Conservation (phyloP, 73 alveolate genomes). For the Paramecium bursaria region DNA sequence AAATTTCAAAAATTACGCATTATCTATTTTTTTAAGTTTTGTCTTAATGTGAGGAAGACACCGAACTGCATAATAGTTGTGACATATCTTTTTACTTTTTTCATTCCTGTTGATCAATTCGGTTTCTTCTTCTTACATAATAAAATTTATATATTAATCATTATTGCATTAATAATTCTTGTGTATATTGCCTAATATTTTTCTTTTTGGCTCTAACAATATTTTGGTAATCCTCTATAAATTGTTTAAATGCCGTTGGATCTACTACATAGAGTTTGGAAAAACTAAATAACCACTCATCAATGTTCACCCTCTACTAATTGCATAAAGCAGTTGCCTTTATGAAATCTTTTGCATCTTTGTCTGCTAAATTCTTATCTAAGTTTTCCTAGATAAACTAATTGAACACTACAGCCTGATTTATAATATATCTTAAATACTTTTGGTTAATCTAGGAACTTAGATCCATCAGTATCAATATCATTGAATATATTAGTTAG, state of each 20-base stretch:
- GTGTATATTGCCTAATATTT: too few species aligned
- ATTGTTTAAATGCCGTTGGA: conserved; percentile 53
- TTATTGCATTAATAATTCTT: too few species aligned
- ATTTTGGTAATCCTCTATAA: conserved; percentile 67
- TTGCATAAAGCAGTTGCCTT: conserved; percentile 65
- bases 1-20: too few species aligned
- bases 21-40: too few species aligned
- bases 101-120: too few species aligned
- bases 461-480: conserved; percentile 55
- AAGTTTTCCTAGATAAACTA: conserved; percentile 57
- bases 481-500: conserved; percentile 52
- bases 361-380: conserved; percentile 45
- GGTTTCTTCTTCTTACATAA: too few species aligned
- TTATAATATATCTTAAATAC: too few species aligned
- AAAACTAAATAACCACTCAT: conserved; percentile 66
- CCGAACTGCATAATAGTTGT: too few species aligned
- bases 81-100: too few species aligned
- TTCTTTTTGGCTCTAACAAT: too few species aligned
- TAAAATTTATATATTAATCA: too few species aligned
- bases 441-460: conserved; percentile 57
- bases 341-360: conserved; percentile 65
- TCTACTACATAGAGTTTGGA: conserved; percentile 63
- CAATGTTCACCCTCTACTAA: conserved; percentile 58
- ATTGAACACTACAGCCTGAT: conserved; percentile 52
- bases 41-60: too few species aligned